Evolutionary conservation across 1,139 yeast species (phyloP), one percentile per base, ranked within the genome.

Genomic region (Ogataea hybrid): DNA sequence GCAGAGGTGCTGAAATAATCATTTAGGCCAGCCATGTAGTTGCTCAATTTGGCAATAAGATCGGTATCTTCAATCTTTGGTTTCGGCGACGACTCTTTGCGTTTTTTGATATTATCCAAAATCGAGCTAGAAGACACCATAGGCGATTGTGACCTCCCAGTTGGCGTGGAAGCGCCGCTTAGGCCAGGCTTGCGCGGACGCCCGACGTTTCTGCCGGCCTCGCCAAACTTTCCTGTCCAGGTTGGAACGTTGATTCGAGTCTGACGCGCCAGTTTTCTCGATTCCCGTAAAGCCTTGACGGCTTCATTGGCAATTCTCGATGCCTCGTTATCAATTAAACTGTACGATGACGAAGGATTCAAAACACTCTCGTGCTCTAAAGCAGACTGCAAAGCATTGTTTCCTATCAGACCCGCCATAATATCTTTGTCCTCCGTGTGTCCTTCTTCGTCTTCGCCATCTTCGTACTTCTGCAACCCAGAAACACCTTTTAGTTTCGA

Each of bases 161-260:
- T 11, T 7, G 51, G 37, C 5, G 52, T 36, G 6, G 25, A 20
- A 18, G 21, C 32, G 12, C 37, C 25, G 30, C 34, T 11, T 6
- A 8, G 27, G 6, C 11, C 27, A 5, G 27, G 27, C 12, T 25
- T 30, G 12, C 18, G 25, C 10, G 18, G 21, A 12, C 21, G 30
- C 8, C 17, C 32, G 5, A 31, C 18, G 3, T 16, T 5, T 32
- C 37, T 54, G 44, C 96, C 96, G 0, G 96, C 96, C 17, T 69
- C 63, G 0, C 98, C 98, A 68, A 84, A 88, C 52, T 77, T 77
- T 0, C 98, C 98, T 0, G 98, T 92, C 95, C 97, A 92, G 0
- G 98, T 92, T 0, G 97, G 97, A 0, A 85, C 81, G 4, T 96
- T 96, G 21, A 89, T 70, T 25, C 75, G 77, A 18, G 79, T 79